phyloP scores from a whole-genome alignment of 257 asterid species.

The Solanum corneliomulleri region DNA sequence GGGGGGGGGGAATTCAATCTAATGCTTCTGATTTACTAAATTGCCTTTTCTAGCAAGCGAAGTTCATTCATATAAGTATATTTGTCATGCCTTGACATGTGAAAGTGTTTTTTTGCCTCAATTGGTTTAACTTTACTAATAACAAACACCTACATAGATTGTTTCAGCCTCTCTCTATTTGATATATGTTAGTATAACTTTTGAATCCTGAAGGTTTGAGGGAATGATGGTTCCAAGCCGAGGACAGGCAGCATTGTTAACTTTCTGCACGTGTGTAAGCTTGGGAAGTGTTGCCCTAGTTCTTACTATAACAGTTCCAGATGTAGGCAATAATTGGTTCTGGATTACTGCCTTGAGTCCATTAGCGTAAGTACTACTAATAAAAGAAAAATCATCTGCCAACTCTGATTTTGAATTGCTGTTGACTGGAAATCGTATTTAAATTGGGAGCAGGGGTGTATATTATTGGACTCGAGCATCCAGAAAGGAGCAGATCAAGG shows the following conservation, averaged over 20 bases:
- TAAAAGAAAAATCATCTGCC: neutral
- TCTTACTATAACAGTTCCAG: slow-evolving; percentile 85
- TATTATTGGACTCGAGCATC: slow-evolving; percentile 94
- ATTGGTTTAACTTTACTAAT: neutral
- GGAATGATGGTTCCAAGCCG: slow-evolving; percentile 93
- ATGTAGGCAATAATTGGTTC: slow-evolving; percentile 83
- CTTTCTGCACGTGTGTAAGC: slow-evolving; percentile 88
- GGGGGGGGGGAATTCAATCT: neutral
- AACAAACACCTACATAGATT: neutral
- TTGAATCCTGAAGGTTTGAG: slow-evolving; percentile 49
- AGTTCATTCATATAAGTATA: neutral
- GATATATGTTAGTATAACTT: neutral
- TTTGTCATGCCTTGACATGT: neutral
- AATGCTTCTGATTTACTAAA: neutral
- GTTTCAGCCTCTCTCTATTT: neutral
- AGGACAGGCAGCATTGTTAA: slow-evolving; percentile 88
- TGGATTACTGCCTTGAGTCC: slow-evolving; percentile 67
- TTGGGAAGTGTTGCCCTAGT: slow-evolving; percentile 90
- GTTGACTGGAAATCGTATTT: neutral
- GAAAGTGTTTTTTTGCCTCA: neutral
- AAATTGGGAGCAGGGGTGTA: slow-evolving; percentile 46
- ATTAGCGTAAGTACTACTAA: slow-evolving; percentile 58
- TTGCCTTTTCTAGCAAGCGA: neutral
- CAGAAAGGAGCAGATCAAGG: slow-evolving; percentile 89
- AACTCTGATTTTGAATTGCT: neutral